A percentile compares a stretch with the other conserved stretches of the same genome.
Conservation (phyloP, 495 filamentous ascomycete species). For the Oleoguttula mirabilis region DNA sequence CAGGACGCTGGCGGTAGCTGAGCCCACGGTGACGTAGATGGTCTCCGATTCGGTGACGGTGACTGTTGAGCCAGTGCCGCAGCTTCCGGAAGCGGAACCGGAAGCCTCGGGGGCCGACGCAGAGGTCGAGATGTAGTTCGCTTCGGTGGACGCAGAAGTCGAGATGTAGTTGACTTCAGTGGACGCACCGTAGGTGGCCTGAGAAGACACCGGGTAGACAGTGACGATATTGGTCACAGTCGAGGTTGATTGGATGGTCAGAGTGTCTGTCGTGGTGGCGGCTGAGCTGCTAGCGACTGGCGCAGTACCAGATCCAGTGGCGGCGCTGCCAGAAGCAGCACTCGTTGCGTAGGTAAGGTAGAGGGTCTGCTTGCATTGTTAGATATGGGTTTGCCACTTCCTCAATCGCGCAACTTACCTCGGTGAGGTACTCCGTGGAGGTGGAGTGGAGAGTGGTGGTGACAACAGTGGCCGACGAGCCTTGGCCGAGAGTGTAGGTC, state of each 20-base stretch:
- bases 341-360: conserved; percentile 9
- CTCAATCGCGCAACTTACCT: conserved; percentile 8
- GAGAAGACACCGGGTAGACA: conserved; percentile 12
- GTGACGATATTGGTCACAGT: conserved; percentile 17
- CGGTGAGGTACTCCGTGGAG: conserved; percentile 13
- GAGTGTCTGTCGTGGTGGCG: background rate
- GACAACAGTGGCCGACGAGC: conserved; percentile 7
- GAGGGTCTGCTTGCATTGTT: conserved; percentile 12
- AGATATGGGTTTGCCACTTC: too few species aligned
- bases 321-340: background rate
- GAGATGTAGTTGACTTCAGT: too few species aligned
- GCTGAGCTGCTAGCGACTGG: background rate
- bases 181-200: too few species aligned
- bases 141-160: too few species aligned
- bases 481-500: conserved; percentile 15
- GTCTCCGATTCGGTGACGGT: conserved; percentile 17
- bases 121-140: too few species aligned
- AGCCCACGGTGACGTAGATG: conserved; percentile 9
- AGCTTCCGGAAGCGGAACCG: background rate
- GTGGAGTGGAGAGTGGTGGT: conserved; percentile 17
- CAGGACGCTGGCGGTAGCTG: background rate
- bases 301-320: background rate
- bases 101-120: background rate
- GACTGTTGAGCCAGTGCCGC: conserved; percentile 6
- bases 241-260: conserved; percentile 11